Evolutionary conservation across 176 grass and related monocot genomes (phyloP).

Genomic region (Thinopyrum elongatum): DNA sequence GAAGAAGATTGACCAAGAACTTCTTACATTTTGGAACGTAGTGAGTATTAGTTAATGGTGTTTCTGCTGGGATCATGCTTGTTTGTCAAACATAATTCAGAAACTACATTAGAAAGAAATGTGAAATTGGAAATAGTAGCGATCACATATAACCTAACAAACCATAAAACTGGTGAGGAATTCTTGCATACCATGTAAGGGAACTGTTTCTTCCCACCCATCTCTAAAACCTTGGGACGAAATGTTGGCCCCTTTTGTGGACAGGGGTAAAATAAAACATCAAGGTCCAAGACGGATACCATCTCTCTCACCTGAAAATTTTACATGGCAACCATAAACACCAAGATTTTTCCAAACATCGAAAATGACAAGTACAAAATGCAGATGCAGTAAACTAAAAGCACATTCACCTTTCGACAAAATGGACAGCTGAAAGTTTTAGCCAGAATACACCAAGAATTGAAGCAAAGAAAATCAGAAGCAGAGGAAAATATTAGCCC

Average conservation of each 20-base stretch:
- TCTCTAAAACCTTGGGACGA: constrained; percentile 72
- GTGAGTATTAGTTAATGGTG: not conserved
- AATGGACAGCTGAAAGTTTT: constrained; percentile 78
- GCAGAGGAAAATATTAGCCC: not conserved
- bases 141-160: not conserved
- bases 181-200: constrained; percentile 82
- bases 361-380: not conserved
- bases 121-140: not conserved
- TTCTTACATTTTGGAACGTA: not conserved
- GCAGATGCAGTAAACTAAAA: not conserved
- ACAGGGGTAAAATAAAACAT: constrained; percentile 92
- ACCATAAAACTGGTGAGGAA: not conserved
- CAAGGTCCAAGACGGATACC: constrained; percentile 74
- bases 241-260: constrained; percentile 87
- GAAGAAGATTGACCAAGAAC: not conserved
- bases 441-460: constrained; percentile 13
- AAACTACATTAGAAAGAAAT: not conserved
- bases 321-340: constrained; percentile 13
- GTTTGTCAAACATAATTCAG: not conserved
- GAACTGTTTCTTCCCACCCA: constrained; percentile 95
- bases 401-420: constrained; percentile 76
- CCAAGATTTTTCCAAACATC: not conserved
- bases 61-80: not conserved
- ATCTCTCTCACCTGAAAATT: constrained; percentile 87
- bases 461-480: constrained; percentile 22